Evolutionary conservation across 208 protist species (phyloP), one percentile per base, ranked within the genome.

Genomic region (Leptomonas pyrrhocoris): DNA sequence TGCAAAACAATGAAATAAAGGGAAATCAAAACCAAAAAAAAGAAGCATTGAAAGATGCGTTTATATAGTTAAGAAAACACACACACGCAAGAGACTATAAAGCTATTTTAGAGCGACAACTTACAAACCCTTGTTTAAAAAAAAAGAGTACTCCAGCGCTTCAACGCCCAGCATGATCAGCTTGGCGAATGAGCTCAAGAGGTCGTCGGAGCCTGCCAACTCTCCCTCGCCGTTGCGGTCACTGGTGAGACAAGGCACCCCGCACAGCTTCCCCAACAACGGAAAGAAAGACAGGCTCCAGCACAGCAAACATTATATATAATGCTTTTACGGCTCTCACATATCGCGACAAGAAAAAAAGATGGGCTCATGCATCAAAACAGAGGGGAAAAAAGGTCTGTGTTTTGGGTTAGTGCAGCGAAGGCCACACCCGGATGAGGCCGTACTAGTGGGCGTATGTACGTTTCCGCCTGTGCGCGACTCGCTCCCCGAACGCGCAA

Each of bases 331-430:
- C 40, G 38, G 38, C 56, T 34, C 56, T 31, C 38, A 61, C 56
- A 19, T 18, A 34, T 21, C 23, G 38, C 40, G n/a, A n/a, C 38
- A n/a, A n/a, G n/a, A n/a, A n/a, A n/a, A 31, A 61, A 34, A 21
- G 56, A 13, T n/a, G 23, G 18, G 21, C 8, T 8, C 25, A 21
- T 13, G 19, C 45, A 7, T 23, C 8, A 34, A 27, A 18, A 5
- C 19, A 34, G n/a, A 61, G 31, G 19, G 49, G 49, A 28, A 15
- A 34, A 31, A 9, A 31, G n/a, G 49, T 34, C 30, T 13, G 38
- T 61, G 56, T 61, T 61, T 61, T 61, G 56, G 45, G 13, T 61
- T 61, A 61, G 56, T 40, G 34, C 56, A 28, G 38, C 5, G 13
- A 7, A 46, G 56, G 7, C 56, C 38, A 42, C 38, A 42, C 38